Evolutionary conservation across 1,284 basidiomycete species (phyloP), one percentile per base, ranked within the genome.

Genomic region (Pseudozyma flocculosa): DNA sequence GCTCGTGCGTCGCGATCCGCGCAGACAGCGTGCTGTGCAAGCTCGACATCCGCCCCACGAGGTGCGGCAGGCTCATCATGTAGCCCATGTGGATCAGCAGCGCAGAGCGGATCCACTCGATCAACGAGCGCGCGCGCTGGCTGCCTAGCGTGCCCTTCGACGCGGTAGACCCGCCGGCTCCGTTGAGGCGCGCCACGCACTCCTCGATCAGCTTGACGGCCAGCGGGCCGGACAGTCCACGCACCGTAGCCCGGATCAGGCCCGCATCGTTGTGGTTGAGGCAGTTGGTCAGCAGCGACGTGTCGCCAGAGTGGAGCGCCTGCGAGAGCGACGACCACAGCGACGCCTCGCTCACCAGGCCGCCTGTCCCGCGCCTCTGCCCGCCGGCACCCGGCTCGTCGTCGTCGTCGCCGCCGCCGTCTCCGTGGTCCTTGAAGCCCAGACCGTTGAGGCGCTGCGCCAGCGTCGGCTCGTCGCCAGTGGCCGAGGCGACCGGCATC

Each of bases 311-410:
- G 78, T 99, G 94, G 42, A 99, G 81, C 0, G 95, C 94, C 80
- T 99, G 95, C 45, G 94, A 90, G 43, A 99, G 84, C 15, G 94
- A 93, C 47, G 92, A 88, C 22, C 94, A 91, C 48, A 98, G 84
- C 1, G 94, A 95, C 56, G 88, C 87, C 1, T 90, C 87, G 40
- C 90, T 90, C 37, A 89, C 54, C 54, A 65, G 37, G 19, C 85
- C 80, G n/a, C 61, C 48, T 36, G 54, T 44, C 50, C 53, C 48
- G 38, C 61, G 56, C 18, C 44, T 43, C 2, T 55, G 53, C 34
- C 54, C 52, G 8, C 60, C 64, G 18, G 54, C 48, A 29, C 56
- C 51, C 34, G 48, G 49, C 30, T 64, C 56, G 8, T 61, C 66
- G 23, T 58, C 61, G 18, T 61, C 61, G 14, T 54, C 55, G 11